Conservation (phyloP, 2,329 filamentous ascomycete species). For the Diatrype stigma region DNA sequence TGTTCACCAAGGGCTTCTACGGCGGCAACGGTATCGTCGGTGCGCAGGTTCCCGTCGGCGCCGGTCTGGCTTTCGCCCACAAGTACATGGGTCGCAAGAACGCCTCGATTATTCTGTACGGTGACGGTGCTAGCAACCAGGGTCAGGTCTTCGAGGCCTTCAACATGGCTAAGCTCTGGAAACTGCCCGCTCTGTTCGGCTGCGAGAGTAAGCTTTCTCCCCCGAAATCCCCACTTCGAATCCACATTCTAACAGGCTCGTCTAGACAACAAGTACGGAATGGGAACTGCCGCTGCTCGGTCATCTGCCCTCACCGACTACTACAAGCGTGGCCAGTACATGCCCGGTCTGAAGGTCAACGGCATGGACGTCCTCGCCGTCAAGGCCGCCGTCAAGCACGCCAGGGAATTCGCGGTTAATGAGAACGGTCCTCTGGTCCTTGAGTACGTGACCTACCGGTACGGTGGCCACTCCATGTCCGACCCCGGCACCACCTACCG, state of each 20-base stretch:
- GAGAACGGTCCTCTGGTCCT: slow-evolving; percentile 93
- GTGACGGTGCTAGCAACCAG: slow-evolving; percentile 98
- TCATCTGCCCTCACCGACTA: slow-evolving; percentile 97
- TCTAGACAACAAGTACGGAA: slow-evolving; percentile 99
- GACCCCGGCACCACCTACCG: slow-evolving; percentile 99
- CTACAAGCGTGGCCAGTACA: slow-evolving; percentile 99
- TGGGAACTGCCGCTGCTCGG: slow-evolving; percentile 94
- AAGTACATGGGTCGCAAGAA: slow-evolving; percentile 88
- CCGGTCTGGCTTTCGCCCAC: slow-evolving; percentile 94
- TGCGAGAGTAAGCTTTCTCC: slow-evolving; percentile 78
- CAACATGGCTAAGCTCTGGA: slow-evolving; percentile 99
- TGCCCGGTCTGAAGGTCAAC: slow-evolving; percentile 98
- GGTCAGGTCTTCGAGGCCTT: slow-evolving; percentile 99
- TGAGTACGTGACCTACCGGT: slow-evolving; percentile 99
- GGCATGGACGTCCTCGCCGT: slow-evolving; percentile 98
- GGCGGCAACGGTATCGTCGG: slow-evolving; percentile 99
- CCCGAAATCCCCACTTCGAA: not conserved
- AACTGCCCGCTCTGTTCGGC: slow-evolving; percentile 89
- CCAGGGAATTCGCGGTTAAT: slow-evolving; percentile 76
- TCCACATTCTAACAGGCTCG: slow-evolving; percentile 20
- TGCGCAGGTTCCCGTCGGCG: slow-evolving; percentile 95
- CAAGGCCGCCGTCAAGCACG: slow-evolving; percentile 92
- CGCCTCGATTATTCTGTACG: slow-evolving; percentile 85
- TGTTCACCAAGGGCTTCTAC: slow-evolving; percentile 98
- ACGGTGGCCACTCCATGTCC: slow-evolving; percentile 99